phyloP scores from a whole-genome alignment of 805 yeast genomes.

The Lachancea sp. region DNA sequence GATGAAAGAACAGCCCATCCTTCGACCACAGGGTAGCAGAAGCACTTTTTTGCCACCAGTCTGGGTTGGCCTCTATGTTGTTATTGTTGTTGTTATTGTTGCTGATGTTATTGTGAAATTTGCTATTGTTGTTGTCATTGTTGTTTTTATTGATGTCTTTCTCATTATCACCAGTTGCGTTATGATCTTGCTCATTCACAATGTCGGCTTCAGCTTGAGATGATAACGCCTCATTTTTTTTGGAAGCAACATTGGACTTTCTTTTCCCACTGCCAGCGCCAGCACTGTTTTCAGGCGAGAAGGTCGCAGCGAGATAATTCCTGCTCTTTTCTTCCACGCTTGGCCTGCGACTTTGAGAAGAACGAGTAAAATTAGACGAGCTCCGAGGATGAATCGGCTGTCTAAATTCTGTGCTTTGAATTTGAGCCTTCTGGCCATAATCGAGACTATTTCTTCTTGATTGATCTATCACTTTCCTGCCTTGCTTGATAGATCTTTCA shows the following conservation, averaged over 20 bases:
- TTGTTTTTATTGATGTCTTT: neutral
- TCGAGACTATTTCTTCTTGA: slow-evolving; percentile 7
- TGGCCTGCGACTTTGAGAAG: slow-evolving; percentile 1
- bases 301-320: slow-evolving; percentile 3
- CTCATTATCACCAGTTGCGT: neutral
- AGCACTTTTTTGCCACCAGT: slow-evolving; percentile 2
- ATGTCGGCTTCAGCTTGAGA: no score
- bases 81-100: neutral
- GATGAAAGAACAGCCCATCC: slow-evolving; percentile 48
- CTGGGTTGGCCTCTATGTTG: neutral
- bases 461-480: slow-evolving; percentile 3
- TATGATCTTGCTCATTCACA: neutral
- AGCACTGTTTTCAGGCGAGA: slow-evolving; percentile 3
- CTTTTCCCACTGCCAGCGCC: slow-evolving; percentile 1
- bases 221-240: no score
- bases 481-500: slow-evolving; percentile 15
- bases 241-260: neutral
- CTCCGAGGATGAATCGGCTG: neutral
- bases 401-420: slow-evolving; percentile 10
- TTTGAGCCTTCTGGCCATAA: slow-evolving; percentile 6
- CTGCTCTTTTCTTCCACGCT: slow-evolving; percentile 6
- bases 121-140: neutral
- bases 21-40: slow-evolving; percentile 17
- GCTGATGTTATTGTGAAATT: neutral
- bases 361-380: neutral